Evolutionary conservation across 2,329 filamentous ascomycete genomes (phyloP).

Genomic region (Pestalotiopsis sp.): DNA sequence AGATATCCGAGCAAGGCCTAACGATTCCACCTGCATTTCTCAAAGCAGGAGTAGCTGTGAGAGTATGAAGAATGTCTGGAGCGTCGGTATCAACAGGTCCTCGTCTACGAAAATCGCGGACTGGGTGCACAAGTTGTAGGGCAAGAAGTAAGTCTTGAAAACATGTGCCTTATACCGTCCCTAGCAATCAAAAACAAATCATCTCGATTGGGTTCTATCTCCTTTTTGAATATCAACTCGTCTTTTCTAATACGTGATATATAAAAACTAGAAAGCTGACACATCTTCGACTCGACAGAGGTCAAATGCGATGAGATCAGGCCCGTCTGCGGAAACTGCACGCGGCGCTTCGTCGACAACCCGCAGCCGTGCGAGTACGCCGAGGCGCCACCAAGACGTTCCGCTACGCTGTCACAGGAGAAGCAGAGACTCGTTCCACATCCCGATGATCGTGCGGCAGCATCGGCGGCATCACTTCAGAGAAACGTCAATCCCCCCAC

Average conservation of each 20-base stretch:
- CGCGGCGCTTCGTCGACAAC: neutral
- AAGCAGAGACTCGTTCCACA: neutral
- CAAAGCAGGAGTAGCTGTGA: too few species aligned
- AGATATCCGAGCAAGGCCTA: too few species aligned
- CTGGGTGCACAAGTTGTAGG: conserved; percentile 7
- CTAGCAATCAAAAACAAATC: too few species aligned
- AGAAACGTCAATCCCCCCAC: too few species aligned
- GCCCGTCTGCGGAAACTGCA: neutral
- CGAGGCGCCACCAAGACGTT: neutral
- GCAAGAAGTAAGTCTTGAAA: neutral
- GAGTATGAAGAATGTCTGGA: neutral
- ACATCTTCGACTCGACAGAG: neutral
- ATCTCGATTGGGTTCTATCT: too few species aligned
- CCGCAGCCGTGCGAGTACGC: neutral
- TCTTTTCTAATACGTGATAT: too few species aligned
- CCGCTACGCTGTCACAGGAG: neutral
- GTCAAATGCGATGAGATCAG: conserved; percentile 2
- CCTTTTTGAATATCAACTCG: neutral
- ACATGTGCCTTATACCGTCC: too few species aligned
- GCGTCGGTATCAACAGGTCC: neutral
- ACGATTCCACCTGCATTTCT: too few species aligned
- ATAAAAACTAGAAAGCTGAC: neutral
- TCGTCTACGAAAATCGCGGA: conserved; percentile 11
- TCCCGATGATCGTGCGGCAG: too few species aligned
- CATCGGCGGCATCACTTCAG: too few species aligned